Base-by-base conservation (phyloP, 345 rosid genomes). In the Nephelium lappaceum region DNA sequence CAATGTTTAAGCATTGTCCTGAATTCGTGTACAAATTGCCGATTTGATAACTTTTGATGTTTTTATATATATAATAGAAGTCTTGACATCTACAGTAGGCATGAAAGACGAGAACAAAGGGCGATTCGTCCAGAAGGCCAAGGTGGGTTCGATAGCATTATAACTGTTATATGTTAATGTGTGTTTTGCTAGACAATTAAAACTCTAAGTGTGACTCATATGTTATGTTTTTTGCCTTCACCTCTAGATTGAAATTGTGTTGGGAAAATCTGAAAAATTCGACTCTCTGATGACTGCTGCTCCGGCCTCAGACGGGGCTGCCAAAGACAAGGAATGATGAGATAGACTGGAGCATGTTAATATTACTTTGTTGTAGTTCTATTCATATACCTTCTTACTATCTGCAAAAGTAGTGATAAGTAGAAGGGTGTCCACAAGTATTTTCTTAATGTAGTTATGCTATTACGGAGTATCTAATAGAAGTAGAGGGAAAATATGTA, bases 101-200 rank as follows among this genome's bases (percentile, higher is more conserved):
- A 90, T 92, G 93, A 93, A 91, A 81, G 99, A 95, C 62, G 94
- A 93, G 84, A 89, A 73, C 71, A 89, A 88, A 84, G 98, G 99
- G 61, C 87, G 87, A 41, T 57, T 91, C 74, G 85, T 91, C 19
- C 98, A 93, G 74, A 95, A 95, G 85, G 98, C 98, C 10, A 93
- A 95, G 96, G 99, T 89, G 68, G 67, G 81, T 53, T 75, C 18
- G 24, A 21, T 51, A 25, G 36, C 76, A 12, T 9, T 55, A 1
- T 24, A 3, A 11, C 39, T 39, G 36, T 1, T 36, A 15, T 6
- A 64, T 60, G 0, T 6, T 42, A 7, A 67, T n/a, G 42, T 23
- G 15, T 31, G 16, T 0, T 57, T 12, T n/a, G 49, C 58, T 62
- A 14, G 42, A 12, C 43, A 5, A 15, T 4, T 2, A 0, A 7